Evolutionary conservation across 352 stramenopile genomes (phyloP), one percentile per base, ranked within the genome.

Genomic region (Globisporangium irregulare): DNA sequence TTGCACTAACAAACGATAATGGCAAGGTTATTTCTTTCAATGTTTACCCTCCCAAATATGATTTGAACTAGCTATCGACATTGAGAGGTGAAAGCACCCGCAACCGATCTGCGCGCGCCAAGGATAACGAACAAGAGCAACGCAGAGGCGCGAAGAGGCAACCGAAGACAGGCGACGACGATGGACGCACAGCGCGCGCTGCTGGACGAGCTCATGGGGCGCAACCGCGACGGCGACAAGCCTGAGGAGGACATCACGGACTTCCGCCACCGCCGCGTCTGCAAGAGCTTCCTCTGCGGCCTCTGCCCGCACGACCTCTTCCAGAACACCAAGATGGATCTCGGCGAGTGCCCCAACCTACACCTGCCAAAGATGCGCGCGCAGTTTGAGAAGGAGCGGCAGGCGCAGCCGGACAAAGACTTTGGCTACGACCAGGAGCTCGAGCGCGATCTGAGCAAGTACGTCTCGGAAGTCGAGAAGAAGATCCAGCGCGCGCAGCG

Each of bases 191-290:
- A 97, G 73, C 86, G 90, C 56, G 90, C 85, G 64, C 73, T 97
- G 59, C 78, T 97, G 59, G 92, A 98, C 74, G 80, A 85, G 60
- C 85, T 98, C 53, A 97, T 98, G 92, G 92, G 92, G 38, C 82
- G 92, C 8, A 98, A 98, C 76, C 87, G 92, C 66, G 93, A 98
- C 72, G 88, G 89, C 14, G 90, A 97, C 68, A 78, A 80, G 46
- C 86, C 88, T 4, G 73, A 92, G n/a, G 87, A 95, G 57, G 87
- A 93, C 41, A 76, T 91, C 27, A 69, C 66, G 34, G 83, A 95
- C 77, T 97, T 88, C 59, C 73, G 76, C 14, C 82, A 94, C 69
- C 38, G 74, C 51, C 78, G 81, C 53, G 87, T 96, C 9, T 97
- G 89, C 70, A 95, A 95, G 68, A 68, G 75, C 27, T 97, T 82